phyloP scores from a whole-genome alignment of 2,329 filamentous ascomycete genomes.

The Pyrenochaeta sp. region DNA sequence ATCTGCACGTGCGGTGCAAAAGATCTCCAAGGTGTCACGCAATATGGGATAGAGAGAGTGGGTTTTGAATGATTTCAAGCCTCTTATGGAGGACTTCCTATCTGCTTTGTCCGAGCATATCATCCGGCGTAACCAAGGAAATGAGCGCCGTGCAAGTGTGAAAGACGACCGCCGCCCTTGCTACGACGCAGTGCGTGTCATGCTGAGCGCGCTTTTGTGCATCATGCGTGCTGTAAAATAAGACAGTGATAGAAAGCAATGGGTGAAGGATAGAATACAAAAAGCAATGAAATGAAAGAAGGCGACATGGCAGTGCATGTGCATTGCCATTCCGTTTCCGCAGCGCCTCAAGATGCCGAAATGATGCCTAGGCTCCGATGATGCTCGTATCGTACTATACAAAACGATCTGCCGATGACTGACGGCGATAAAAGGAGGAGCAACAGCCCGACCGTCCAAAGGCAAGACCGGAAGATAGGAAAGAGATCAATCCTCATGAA shows the following conservation, averaged over 20 bases:
- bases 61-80: constrained; percentile 1
- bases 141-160: constrained; percentile 1
- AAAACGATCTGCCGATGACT: constrained; percentile 36
- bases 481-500: constrained; percentile 34
- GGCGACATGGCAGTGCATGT: constrained; percentile 15
- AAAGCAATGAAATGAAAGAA: constrained; percentile 22
- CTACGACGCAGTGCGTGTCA: constrained; percentile 9
- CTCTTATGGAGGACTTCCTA: constrained; percentile 7
- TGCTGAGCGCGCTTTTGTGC: constrained; percentile 28
- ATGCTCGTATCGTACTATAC: constrained; percentile 50
- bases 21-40: too few relatives aligned
- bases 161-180: constrained; percentile 6
- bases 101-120: neutral
- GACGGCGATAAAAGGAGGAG: neutral
- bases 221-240: constrained; percentile 20
- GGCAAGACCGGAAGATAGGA: constrained; percentile 38
- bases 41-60: neutral
- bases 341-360: constrained; percentile 43
- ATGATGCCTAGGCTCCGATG: constrained; percentile 40
- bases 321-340: constrained; percentile 16
- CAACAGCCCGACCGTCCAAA: neutral
- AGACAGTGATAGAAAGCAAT: constrained; percentile 28
- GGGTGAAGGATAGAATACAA: constrained; percentile 22
- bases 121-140: neutral
- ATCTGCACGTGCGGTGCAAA: too few relatives aligned